Base-by-base conservation (phyloP, 192 early-diverging fungal species). In the Coemansia sp. region DNA sequence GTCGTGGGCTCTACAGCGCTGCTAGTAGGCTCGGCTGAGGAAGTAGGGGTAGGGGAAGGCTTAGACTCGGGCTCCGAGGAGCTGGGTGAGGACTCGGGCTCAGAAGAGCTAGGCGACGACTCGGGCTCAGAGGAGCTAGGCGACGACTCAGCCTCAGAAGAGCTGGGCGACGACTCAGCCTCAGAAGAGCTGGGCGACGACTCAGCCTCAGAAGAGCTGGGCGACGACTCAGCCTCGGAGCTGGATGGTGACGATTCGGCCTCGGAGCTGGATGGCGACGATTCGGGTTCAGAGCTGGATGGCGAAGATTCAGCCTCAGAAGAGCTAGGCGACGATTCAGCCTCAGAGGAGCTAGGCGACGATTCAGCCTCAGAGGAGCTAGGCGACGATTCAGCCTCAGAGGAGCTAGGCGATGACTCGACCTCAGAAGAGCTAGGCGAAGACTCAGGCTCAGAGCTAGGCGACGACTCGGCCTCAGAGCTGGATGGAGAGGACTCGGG, bases 1-100 rank as follows among this genome's bases (percentile, higher is more conserved):
- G 34, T 36, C 8, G 36, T 62, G 15, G 60, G 34, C 60, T n/a
- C 16, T 39, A 57, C 55, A 33, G 55, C 55, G 55, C 55, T 57
- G 55, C 55, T 57, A 31, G 55, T 57, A 33, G 55, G 29, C 15
- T 13, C 29, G 31, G 8, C 55, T 27, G 55, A 57, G 27, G 53
- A 57, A 33, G 55, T 57, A 27, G 55, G 55, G 4, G 55, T 31
- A 33, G 55, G 55, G 18, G 46, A 49, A 5, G 46, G 18, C 16
- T 18, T 20, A n/a, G 55, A 34, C 27, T 13, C 24, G 29, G 31
- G 3, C 55, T 57, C 29, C 13, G 41, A 43, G 13, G 50, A 53
- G 50, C 50, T 53, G 20, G 50, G 47, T 6, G 47, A 24, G 24
- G 50, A 53, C 50, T 20, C 20, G 20, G 50, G 24, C 50, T 53